Evolutionary conservation across 2,329 filamentous ascomycete species (phyloP), one percentile per base, ranked within the genome.

Genomic region (Microthyrium microscopicum): DNA sequence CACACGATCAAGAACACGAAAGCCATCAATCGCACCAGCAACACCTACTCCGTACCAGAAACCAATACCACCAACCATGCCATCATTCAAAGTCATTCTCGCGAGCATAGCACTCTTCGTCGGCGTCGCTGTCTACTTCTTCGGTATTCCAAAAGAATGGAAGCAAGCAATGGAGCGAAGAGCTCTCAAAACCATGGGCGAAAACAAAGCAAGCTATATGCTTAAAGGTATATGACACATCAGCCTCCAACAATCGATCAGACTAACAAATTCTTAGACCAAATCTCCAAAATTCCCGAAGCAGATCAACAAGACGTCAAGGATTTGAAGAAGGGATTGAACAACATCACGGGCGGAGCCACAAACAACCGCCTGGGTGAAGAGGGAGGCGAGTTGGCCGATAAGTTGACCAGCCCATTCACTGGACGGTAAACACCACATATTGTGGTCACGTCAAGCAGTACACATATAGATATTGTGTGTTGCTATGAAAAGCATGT

Each of bases 161-260:
- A 64, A 64, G 48, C 56, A 57, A 35, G 51, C 56, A 40, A 46
- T 64, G 39, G 58, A 65, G 41, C 49, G 55, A 20, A 49, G 56
- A 35, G 61, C 60, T 4, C 49, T 65, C 25, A 49, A 61, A 41
- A 61, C 59, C n/a, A 64, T 65, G 59, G 61, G 61, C 38, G 60
- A 65, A 44, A 65, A 65, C 50, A 64, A 64, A 44, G 51, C 54
- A 40, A 56, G 52, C 12, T 57, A 56, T 40, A 39, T 56, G 26
- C 44, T 51, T 39, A 56, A 56, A 42, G 53, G 54, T 53, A 36
- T 11, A 16, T 17, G 13, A 25, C 29, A 7, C 31, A 22, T 31
- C 29, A 7, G 20, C 19, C 19, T 31, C 7, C 29, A 15, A 11
- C 17, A 6, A 31, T 9, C 11, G 16, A 18, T 18, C 16, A 11